Evolutionary conservation across 768 basidiomycete species (phyloP).

Genomic region (Lactarius pseudohatsudake): DNA sequence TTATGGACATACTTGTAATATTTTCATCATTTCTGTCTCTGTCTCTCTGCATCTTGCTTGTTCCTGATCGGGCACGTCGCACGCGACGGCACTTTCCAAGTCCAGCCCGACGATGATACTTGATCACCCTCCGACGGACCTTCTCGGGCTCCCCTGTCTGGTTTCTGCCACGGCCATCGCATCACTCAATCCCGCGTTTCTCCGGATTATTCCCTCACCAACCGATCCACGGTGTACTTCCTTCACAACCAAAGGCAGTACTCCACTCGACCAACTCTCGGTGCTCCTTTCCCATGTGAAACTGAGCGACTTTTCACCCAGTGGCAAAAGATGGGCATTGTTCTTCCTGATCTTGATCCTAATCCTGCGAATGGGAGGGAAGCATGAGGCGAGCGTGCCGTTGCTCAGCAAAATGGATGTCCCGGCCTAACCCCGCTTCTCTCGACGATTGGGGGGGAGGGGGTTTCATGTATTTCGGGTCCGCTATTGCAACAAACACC

Average conservation of each 20-base stretch:
- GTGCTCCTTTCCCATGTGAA: constrained; percentile 5
- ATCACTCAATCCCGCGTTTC: constrained; percentile 3
- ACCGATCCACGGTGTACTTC: constrained; percentile 7
- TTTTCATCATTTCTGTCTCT: background rate
- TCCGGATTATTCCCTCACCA: constrained; percentile 11
- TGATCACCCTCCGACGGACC: background rate
- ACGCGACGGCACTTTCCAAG: constrained; percentile 11
- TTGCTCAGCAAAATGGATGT: background rate
- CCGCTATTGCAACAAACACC: constrained; percentile 18
- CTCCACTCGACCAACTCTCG: constrained; percentile 7
- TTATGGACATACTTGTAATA: background rate
- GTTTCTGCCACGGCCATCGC: constrained; percentile 10
- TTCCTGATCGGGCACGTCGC: constrained; percentile 2
- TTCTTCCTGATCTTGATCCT: constrained; percentile 8
- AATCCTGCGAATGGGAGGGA: constrained; percentile 1
- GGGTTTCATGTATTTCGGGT: constrained; percentile 1
- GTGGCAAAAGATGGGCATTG: constrained; percentile 19
- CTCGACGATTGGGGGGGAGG: background rate
- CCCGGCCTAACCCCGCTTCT: constrained; percentile 16
- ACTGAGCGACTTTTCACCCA: constrained; percentile 3
- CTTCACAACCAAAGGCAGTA: constrained; percentile 6
- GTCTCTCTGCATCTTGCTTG: background rate
- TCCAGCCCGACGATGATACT: constrained; percentile 4
- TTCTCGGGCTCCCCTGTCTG: background rate
- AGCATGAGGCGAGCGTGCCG: constrained; percentile 17